phyloP scores from a whole-genome alignment of 2,329 filamentous ascomycete species.

The Phaeosphaeria sp. region DNA sequence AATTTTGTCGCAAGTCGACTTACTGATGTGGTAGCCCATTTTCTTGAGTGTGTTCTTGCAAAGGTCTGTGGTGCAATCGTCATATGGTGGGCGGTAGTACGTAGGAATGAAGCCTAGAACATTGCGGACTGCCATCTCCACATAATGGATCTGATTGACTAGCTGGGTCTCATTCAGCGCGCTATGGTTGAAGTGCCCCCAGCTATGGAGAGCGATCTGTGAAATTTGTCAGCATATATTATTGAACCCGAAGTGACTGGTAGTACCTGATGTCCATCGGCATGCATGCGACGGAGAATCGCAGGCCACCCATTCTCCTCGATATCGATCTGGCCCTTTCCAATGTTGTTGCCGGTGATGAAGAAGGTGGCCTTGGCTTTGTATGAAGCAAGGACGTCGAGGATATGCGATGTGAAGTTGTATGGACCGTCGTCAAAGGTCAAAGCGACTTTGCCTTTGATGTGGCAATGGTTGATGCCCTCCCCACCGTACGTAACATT shows the following conservation, averaged over 20 bases:
- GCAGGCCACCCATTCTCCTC: background rate
- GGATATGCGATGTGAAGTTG: background rate
- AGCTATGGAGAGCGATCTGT: background rate
- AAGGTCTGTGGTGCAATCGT: conserved; percentile 34
- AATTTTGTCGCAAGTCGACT: conserved; percentile 2
- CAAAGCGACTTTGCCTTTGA: background rate
- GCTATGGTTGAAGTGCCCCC: background rate
- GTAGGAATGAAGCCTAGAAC: conserved; percentile 56
- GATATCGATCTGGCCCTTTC: background rate
- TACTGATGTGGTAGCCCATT: conserved; percentile 57
- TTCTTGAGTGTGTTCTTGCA: conserved; percentile 47
- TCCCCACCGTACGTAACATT: background rate
- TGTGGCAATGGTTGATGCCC: background rate
- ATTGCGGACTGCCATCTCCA: conserved; percentile 58
- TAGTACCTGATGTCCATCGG: background rate
- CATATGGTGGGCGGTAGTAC: conserved; percentile 61
- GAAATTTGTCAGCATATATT: background rate
- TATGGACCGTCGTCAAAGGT: background rate
- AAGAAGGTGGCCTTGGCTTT: background rate
- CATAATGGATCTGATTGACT: conserved; percentile 54
- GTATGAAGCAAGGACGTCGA: background rate
- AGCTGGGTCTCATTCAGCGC: background rate
- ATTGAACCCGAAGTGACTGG: background rate
- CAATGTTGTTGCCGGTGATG: background rate
- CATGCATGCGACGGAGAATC: background rate